A percentile compares a stretch with the other conserved stretches of the same genome.
Evolutionary conservation across 192 early-diverging fungal genomes (phyloP).

Genomic region (Chytriomyces sp.): DNA sequence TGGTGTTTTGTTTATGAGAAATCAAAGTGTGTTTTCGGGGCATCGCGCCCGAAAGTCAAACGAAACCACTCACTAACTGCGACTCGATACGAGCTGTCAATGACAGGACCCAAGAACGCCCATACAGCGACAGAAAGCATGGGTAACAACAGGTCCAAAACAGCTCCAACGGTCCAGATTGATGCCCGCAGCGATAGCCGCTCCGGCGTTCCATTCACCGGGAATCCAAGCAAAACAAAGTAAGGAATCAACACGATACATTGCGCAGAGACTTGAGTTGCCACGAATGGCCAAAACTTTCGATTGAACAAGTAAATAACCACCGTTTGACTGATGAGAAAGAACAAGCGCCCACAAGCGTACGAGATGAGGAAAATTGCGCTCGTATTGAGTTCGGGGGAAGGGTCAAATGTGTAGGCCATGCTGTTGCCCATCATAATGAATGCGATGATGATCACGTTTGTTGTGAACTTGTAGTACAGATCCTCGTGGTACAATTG

Average conservation of each 20-base stretch:
- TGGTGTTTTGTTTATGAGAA: neutral
- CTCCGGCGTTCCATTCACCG: neutral
- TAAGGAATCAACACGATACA: neutral
- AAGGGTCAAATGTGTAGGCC: neutral
- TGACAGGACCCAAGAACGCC: neutral
- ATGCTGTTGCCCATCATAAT: slow-evolving; percentile 20
- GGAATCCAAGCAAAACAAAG: neutral
- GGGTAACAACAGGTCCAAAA: neutral
- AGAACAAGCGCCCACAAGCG: neutral
- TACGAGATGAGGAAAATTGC: slow-evolving; percentile 9
- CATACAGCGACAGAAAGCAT: neutral
- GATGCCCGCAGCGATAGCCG: neutral
- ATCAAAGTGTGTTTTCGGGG: too few relatives aligned
- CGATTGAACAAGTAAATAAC: neutral
- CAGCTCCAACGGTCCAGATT: neutral
- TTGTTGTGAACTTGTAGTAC: neutral
- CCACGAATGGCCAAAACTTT: neutral
- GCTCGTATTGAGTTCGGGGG: slow-evolving; percentile 10
- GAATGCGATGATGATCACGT: neutral
- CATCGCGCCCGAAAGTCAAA: too few relatives aligned
- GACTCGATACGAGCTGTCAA: neutral
- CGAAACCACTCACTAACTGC: neutral
- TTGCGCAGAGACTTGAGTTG: neutral
- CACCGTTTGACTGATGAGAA: neutral
- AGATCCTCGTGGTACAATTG: slow-evolving; percentile 14